Base-by-base conservation (phyloP, 2,329 filamentous ascomycete species). In the Plenodomus tracheiphilus region DNA sequence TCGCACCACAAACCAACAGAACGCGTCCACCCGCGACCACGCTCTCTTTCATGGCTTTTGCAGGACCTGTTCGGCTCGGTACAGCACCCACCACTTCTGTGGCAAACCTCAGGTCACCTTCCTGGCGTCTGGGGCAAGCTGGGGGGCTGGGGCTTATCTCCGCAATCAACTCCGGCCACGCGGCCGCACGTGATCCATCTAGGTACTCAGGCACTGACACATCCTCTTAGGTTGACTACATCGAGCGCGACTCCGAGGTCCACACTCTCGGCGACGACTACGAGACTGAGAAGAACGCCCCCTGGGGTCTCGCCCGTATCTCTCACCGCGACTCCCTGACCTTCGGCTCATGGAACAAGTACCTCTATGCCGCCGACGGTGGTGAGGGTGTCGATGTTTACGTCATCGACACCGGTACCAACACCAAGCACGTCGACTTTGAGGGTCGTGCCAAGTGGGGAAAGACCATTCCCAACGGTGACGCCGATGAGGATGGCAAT, bases 361-460 rank as follows among this genome's bases (percentile, higher is more conserved):
- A 99, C 81, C 83, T 97, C 32, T 99, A 94, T 75, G 83, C 91
- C 48, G 81, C 84, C 47, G 88, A 95, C 46, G 93, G 89, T 71
- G 94, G 94, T 73, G 92, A 97, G 81, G 95, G 94, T 74, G 94
- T 99, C 63, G 94, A 99, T 76, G 94, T 94, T 70, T 99, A 99
- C 72, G 89, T 99, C 59, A 96, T 99, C 69, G 94, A 99, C 79
- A 99, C 94, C 47, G 95, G 94, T 69, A 96, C 89, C 82, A 97
- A 97, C 81, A 75, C 81, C 62, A 84, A 93, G 41, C 94, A 99
- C 79, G 91, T 96, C 62, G 94, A 99, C 78, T 99, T 99, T 59
- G 93, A 96, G 77, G 94, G 90, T 55, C 92, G 94, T 75, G 94
- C 95, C 64, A 81, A 84, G 68, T 99, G 94, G 94, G 94, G 94